phyloP scores from a whole-genome alignment of 257 asterid genomes.

The Gentiana macrophylla region DNA sequence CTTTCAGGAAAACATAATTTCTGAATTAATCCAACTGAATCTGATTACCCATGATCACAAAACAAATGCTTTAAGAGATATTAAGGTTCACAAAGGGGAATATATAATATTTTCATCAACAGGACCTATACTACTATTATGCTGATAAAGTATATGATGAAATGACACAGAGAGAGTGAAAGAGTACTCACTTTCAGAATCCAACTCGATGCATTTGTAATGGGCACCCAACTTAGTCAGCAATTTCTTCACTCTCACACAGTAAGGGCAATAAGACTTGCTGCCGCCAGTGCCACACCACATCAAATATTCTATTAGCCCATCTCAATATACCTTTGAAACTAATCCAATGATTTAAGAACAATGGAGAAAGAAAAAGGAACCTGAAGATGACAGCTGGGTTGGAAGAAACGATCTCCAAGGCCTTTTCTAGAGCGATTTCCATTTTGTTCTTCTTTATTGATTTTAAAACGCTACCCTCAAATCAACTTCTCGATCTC shows the following conservation, averaged over 20 bases:
- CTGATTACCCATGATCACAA: too few species aligned
- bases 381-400: constrained; percentile 82
- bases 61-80: too few species aligned
- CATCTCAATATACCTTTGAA: constrained; percentile 3
- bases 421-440: constrained; percentile 69
- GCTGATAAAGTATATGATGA: too few species aligned
- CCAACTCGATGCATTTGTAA: constrained; percentile 63
- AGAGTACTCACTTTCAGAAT: constrained; percentile 44
- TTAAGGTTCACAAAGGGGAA: too few species aligned
- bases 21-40: too few species aligned
- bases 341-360: neutral
- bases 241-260: constrained; percentile 65
- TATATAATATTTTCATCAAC: too few species aligned
- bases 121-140: too few species aligned
- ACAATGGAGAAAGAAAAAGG: neutral
- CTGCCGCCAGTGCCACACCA: constrained; percentile 29
- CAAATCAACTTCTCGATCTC: too few species aligned
- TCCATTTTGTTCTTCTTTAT: constrained; percentile 1
- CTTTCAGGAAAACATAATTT: too few species aligned
- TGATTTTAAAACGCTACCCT: too few species aligned
- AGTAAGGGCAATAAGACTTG: constrained; percentile 74
- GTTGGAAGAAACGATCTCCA: constrained; percentile 54
- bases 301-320: constrained; percentile 3
- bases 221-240: constrained; percentile 55
- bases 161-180: constrained; percentile 1